Evolutionary conservation across 352 stramenopile genomes (phyloP).

Genomic region (Blastocystis sp.): DNA sequence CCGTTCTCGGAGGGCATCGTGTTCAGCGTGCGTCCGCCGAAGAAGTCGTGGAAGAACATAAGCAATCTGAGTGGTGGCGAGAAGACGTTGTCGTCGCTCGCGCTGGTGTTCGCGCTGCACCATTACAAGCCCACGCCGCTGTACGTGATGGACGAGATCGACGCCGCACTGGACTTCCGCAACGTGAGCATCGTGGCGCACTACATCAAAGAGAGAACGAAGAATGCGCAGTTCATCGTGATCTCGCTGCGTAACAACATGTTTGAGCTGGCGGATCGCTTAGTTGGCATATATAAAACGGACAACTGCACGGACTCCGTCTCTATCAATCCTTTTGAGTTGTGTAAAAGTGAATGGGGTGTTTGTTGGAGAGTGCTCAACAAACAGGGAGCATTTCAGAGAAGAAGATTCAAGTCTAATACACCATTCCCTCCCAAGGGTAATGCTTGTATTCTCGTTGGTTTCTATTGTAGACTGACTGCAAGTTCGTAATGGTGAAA

Average conservation of each 20-base stretch:
- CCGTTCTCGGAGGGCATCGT: slow-evolving; percentile 97
- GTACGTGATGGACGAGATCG: slow-evolving; percentile 90
- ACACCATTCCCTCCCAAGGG: slow-evolving; percentile 47
- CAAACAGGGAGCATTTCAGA: not conserved
- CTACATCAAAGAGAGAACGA: slow-evolving; percentile 99
- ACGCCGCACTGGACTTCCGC: slow-evolving; percentile 94
- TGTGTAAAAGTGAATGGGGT: slow-evolving; percentile 28
- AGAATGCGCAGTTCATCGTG: slow-evolving; percentile 99
- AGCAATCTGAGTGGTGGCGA: slow-evolving; percentile 97
- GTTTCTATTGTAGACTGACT: not conserved
- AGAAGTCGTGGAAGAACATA: slow-evolving; percentile 99
- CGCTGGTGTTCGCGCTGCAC: slow-evolving; percentile 98
- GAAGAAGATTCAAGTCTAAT: not conserved
- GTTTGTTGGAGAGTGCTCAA: slow-evolving; percentile 32
- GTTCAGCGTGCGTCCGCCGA: slow-evolving; percentile 96
- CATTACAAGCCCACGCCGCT: slow-evolving; percentile 99
- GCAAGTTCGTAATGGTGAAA: not conserved
- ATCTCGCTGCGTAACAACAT: slow-evolving; percentile 99
- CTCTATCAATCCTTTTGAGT: slow-evolving; percentile 91
- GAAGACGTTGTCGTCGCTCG: slow-evolving; percentile 96
- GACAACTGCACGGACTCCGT: slow-evolving; percentile 98
- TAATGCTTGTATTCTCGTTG: not conserved
- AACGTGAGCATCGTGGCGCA: slow-evolving; percentile 99
- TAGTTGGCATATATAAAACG: slow-evolving; percentile 99
- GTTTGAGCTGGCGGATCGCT: slow-evolving; percentile 97